Evolutionary conservation across 2,329 filamentous ascomycete genomes (phyloP), one percentile per base, ranked within the genome.

Genomic region (Davidsoniella australis): DNA sequence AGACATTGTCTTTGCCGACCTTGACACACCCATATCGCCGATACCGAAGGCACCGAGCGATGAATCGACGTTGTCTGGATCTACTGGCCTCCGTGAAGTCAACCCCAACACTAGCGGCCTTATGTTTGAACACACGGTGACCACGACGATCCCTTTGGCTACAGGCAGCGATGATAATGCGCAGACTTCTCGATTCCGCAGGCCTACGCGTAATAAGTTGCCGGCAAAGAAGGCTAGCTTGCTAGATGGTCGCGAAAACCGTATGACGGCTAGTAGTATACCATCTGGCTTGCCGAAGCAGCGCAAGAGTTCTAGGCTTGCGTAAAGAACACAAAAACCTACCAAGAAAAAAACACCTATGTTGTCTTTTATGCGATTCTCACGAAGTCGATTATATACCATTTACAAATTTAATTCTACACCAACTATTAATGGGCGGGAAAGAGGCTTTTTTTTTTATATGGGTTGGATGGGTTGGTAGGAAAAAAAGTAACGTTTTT

Each of bases 61-160:
- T 9, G n/a, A 24, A 6, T 41, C 46, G 18, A 10, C 46, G 7
- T 9, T 17, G 14, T 18, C 29, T 2, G 26, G 20, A 10, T 60
- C 61, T 12, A 66, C 62, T 60, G 73, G 71, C 54, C 66, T 77
- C 43, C 69, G 73, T 39, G 74, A 77, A 58, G 66, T 77, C 36
- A 71, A 76, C 58, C 71, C 71, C 33, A 72, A 72, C 42, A 41
- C 38, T 20, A 39, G 18, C 16, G 37, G 45, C 10, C 12, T 43
- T 7, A n/a, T 41, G 37, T 51, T 41, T 9, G 45, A 51, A 16
- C 49, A 48, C 41, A 47, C 45, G 1, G 45, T 51, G 20, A 51
- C 49, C 10, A 51, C 49, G 23, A 51, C 46, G 17, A 37, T 51
- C 17, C 49, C 49, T 16, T 26, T 51, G 17, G 49, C 45, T 3